Percentiles rank a stretch among this genome's conserved stretches.
Conservation (phyloP, 768 basidiomycete species). For the Pleurotus pulmonarius region DNA sequence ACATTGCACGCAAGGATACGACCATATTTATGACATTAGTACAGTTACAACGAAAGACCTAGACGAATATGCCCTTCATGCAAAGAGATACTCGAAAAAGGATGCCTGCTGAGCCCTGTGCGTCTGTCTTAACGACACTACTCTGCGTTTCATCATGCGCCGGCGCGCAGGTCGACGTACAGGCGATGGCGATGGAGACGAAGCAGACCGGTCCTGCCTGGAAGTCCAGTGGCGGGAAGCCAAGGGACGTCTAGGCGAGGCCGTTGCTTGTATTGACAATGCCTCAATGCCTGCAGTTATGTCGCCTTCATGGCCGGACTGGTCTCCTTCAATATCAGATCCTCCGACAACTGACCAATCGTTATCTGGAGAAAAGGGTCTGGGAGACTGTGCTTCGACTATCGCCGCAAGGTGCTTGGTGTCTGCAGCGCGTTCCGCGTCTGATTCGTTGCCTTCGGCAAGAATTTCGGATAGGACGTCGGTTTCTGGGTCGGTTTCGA, state of each 20-base stretch:
- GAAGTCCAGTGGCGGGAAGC: constrained; percentile 22
- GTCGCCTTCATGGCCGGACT: constrained; percentile 20
- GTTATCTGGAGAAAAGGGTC: constrained; percentile 12
- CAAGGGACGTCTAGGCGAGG: constrained; percentile 7
- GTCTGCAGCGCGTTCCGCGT: constrained; percentile 23
- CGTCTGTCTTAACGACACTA: not conserved
- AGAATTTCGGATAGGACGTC: constrained; percentile 51
- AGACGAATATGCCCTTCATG: constrained; percentile 17
- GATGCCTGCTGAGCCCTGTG: constrained; percentile 14
- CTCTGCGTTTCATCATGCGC: constrained; percentile 14
- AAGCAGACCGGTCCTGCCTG: constrained; percentile 34
- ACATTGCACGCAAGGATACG: constrained; percentile 5
- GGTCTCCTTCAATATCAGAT: constrained; percentile 26
- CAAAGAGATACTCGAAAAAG: constrained; percentile 45
- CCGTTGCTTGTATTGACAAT: constrained; percentile 25
- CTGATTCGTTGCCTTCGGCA: constrained; percentile 39
- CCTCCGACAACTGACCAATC: constrained; percentile 34
- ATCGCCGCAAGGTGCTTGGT: constrained; percentile 21
- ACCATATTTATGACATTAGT: not conserved
- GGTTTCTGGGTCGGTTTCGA: constrained; percentile 45
- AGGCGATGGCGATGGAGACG: constrained; percentile 56
- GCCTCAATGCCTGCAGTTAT: constrained; percentile 30
- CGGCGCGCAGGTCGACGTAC: constrained; percentile 28
- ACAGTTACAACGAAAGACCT: not conserved
- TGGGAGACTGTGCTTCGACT: constrained; percentile 13